These are phyloP conservation scores for Recurvomyces mirabilis DNA, from an alignment of 495 filamentous ascomycete genomes.

Conservation along the genomic window DNA sequence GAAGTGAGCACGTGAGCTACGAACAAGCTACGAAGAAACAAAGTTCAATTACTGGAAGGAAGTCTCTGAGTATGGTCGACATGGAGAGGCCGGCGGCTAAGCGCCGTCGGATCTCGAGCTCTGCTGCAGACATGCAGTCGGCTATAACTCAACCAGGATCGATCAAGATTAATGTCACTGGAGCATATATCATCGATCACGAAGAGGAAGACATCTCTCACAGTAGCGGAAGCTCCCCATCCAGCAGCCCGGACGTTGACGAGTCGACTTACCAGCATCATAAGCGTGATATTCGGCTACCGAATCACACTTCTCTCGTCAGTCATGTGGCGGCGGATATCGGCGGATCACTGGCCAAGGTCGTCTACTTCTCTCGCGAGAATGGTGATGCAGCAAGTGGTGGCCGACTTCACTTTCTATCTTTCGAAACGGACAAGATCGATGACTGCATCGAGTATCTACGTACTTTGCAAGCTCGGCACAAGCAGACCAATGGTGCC, in stretches of 20 bases:
- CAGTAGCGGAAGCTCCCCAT: constrained; percentile 6
- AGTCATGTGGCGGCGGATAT: constrained; percentile 98
- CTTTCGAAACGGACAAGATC: constrained; percentile 88
- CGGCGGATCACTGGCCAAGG: constrained; percentile 85
- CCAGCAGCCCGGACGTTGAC: constrained; percentile 35
- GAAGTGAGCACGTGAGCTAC: constrained; percentile 7
- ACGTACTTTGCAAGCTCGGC: constrained; percentile 64
- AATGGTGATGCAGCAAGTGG: constrained; percentile 47
- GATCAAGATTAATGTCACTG: constrained; percentile 86
- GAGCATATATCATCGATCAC: constrained; percentile 90
- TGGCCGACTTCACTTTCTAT: constrained; percentile 85
- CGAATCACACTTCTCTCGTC: constrained; percentile 83
- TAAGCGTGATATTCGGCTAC: constrained; percentile 85
- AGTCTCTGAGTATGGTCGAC: constrained; percentile 18
- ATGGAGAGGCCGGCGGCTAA: constrained; percentile 17
- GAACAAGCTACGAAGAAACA: too few relatives aligned
- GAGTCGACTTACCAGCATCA: constrained; percentile 60
- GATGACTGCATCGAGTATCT: constrained; percentile 87
- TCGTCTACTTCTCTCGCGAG: constrained; percentile 94
- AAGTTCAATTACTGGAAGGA: too few relatives aligned
- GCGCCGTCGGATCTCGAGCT: constrained; percentile 32
- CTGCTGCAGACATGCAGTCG: constrained; percentile 45
- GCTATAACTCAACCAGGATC: constrained; percentile 73
- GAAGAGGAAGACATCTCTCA: constrained; percentile 33
- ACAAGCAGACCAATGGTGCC: constrained; percentile 56